These are phyloP conservation scores for Paraglomus occultum DNA, from an alignment of 192 early-diverging fungal genomes.

Conservation along the genomic window DNA sequence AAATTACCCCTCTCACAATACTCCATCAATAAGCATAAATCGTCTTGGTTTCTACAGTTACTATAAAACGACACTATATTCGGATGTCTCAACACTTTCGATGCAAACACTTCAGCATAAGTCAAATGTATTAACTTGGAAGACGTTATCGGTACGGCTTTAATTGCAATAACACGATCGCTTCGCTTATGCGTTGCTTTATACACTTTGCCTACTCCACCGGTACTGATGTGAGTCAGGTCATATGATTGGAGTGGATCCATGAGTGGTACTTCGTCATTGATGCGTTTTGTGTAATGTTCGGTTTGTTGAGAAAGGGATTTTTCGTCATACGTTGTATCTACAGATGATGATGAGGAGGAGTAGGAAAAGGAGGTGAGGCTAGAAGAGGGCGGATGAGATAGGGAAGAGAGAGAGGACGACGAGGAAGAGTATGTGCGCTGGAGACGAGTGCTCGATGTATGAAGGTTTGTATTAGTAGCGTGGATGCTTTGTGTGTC, in stretches of 20 bases:
- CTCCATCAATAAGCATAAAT: conserved; percentile 26
- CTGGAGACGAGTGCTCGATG: too few species aligned
- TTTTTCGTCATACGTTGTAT: conserved; percentile 8
- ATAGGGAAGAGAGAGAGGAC: too few species aligned
- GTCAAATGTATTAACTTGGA: conserved; percentile 17
- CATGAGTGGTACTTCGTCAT: background rate
- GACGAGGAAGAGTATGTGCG: too few species aligned
- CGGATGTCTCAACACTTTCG: conserved; percentile 8
- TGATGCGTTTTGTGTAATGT: conserved; percentile 2
- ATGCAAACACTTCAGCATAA: conserved; percentile 21
- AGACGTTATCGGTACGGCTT: conserved; percentile 3
- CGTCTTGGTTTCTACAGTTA: background rate
- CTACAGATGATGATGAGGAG: too few species aligned
- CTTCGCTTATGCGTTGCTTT: conserved; percentile 8
- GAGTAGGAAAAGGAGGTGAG: too few species aligned
- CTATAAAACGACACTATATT: conserved; percentile 9
- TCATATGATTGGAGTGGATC: conserved; percentile 5
- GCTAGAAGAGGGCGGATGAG: too few species aligned
- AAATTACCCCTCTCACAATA: conserved; percentile 13
- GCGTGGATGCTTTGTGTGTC: too few species aligned
- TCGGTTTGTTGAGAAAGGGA: conserved; percentile 1
- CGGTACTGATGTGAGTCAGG: background rate
- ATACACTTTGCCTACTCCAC: conserved; percentile 18
- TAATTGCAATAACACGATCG: background rate
- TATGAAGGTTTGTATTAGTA: too few species aligned